Base-by-base conservation (phyloP, 495 filamentous ascomycete species). In the Parmelia sp. region DNA sequence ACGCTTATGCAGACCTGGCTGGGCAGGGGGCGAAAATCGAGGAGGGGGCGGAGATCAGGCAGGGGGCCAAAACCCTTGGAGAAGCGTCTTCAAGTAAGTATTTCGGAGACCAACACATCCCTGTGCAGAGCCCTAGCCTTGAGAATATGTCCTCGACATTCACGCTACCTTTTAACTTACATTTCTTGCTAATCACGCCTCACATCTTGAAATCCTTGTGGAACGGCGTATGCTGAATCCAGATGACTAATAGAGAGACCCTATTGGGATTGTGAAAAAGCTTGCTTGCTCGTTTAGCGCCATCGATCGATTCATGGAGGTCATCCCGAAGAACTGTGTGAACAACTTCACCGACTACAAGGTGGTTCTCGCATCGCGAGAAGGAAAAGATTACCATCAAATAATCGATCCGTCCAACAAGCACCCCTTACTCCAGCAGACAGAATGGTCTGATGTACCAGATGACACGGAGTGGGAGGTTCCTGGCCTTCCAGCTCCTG, bases 271-370 rank as follows among this genome's bases (percentile, higher is more conserved):
- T 12, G 11, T 51, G 1, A 25, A 10, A 51, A 51, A 27, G 25
- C 23, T 51, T 12, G 45, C 45, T 27, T 23, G 10, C 23, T 12
- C 45, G 0, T 51, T 51, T 23, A 51, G 45, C 45, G 45, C 45
- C 23, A 51, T 51, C 25, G 23, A 51, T 51, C 23, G 25, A 3
- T 49, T 49, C 45, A 49, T 12, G 0, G 45, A 49, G 4, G 45
- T 49, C 17, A 49, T 49, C 21, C n/a, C n/a, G n/a, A 49, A 49
- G n/a, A 49, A 49, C 25, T 49, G 45, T 25, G 45, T 49, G 45
- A 12, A 49, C 3, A 49, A 49, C 10, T 49, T 25, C 8, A 25
- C 21, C 1, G 45, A 49, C 45, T 49, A 49, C 23, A 23, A 49
- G 4, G 25, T 8, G 1, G 12, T 49, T 8, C 17, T 49, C 1